Percentiles rank a stretch among this genome's conserved stretches.
Evolutionary conservation across 345 rosid species (phyloP).

Genomic region (Eucalyptus cloeziana): DNA sequence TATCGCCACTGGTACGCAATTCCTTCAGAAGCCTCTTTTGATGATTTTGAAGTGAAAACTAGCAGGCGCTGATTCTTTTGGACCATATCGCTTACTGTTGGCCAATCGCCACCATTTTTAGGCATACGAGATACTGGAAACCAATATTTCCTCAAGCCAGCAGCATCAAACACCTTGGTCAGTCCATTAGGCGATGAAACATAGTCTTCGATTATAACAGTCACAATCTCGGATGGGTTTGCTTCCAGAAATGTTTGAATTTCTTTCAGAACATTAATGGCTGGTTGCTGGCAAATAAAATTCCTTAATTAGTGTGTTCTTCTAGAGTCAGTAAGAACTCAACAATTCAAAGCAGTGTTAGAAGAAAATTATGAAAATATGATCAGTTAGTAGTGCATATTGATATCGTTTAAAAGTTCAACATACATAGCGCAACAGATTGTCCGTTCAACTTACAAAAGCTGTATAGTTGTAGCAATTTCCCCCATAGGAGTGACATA

Average conservation of each 20-base stretch:
- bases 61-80: constrained; percentile 55
- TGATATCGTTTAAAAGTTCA: neutral
- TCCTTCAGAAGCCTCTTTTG: constrained; percentile 69
- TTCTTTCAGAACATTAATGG: constrained; percentile 56
- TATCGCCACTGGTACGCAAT: constrained; percentile 76
- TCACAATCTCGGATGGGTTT: constrained; percentile 57
- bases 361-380: neutral
- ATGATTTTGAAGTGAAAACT: constrained; percentile 63
- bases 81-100: constrained; percentile 61
- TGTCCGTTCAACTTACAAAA: constrained; percentile 39
- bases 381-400: neutral
- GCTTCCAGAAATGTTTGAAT: constrained; percentile 40
- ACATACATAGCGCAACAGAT: neutral
- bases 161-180: constrained; percentile 52
- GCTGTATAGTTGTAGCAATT: constrained; percentile 63
- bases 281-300: constrained; percentile 24
- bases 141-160: constrained; percentile 60
- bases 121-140: constrained; percentile 84
- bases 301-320: neutral
- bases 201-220: constrained; percentile 79
- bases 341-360: neutral
- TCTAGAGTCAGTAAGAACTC: neutral
- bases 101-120: constrained; percentile 70
- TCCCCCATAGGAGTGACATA: constrained; percentile 74
- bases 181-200: constrained; percentile 62